Evolutionary conservation across 805 yeast species (phyloP).

Genomic region (Saturnispora sekii): DNA sequence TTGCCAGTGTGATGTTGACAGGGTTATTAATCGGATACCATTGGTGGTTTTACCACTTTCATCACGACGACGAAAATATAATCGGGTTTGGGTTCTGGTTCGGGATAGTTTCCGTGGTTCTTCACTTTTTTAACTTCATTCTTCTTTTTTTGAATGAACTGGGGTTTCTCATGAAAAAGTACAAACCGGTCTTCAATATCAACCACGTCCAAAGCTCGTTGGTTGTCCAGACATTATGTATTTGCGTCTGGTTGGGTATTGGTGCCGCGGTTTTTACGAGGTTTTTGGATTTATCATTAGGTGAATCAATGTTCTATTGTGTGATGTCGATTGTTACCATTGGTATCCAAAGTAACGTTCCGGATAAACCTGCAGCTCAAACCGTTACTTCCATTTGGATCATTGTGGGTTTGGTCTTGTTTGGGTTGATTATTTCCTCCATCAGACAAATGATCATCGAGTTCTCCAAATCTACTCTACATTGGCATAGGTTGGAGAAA

Average conservation of each 20-base stretch:
- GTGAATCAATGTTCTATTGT: slow-evolving; percentile 64
- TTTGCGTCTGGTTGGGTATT: slow-evolving; percentile 60
- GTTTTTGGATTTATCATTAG: slow-evolving; percentile 41
- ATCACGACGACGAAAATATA: slow-evolving; percentile 13
- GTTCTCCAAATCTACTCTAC: slow-evolving; percentile 52
- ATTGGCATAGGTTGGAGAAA: slow-evolving; percentile 55
- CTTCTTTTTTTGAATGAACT: slow-evolving; percentile 46
- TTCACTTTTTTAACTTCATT: slow-evolving; percentile 50
- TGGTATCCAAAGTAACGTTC: slow-evolving; percentile 70
- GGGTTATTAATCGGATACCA: slow-evolving; percentile 33
- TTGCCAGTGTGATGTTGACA: slow-evolving; percentile 47
- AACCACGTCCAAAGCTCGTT: slow-evolving; percentile 59
- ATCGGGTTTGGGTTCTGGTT: slow-evolving; percentile 70
- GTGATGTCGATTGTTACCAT: slow-evolving; percentile 67
- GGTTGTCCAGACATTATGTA: slow-evolving; percentile 58
- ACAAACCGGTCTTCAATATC: slow-evolving; percentile 63
- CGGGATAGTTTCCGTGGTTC: slow-evolving; percentile 53
- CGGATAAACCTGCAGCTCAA: slow-evolving; percentile 42
- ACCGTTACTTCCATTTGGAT: slow-evolving; percentile 56
- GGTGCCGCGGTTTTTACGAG: slow-evolving; percentile 55
- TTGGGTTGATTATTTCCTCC: slow-evolving; percentile 67
- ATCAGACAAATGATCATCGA: slow-evolving; percentile 54
- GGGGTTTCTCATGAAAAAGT: slow-evolving; percentile 51
- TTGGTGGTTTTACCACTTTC: slow-evolving; percentile 15
- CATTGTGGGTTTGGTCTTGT: slow-evolving; percentile 55